Conservation (phyloP, 2,329 filamentous ascomycete genomes). For the Talaromyces pinophilus region DNA sequence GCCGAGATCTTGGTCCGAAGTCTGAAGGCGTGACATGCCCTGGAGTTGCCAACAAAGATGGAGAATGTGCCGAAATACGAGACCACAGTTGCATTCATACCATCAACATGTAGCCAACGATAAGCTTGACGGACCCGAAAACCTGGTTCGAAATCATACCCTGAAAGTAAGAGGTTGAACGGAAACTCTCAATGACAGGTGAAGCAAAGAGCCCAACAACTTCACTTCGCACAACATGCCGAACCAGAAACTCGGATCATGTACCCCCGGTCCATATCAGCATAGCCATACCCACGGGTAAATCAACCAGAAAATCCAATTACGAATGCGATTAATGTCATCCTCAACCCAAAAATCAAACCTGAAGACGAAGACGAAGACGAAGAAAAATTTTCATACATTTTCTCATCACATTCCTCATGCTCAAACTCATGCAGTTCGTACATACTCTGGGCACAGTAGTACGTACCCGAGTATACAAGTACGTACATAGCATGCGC, state of each 20-base stretch:
- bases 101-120: too few relatives aligned
- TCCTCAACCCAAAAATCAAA: not conserved
- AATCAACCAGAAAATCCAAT: not conserved
- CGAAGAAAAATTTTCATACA: not conserved
- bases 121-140: not conserved
- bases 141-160: not conserved
- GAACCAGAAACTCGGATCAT: not conserved
- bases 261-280: not conserved
- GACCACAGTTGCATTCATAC: not conserved
- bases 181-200: not conserved
- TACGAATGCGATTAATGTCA: not conserved
- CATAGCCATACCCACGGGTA: not conserved
- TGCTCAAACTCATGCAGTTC: not conserved
- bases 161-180: not conserved
- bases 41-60: not conserved
- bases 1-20: not conserved
- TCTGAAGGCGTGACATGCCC: not conserved
- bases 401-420: constrained; percentile 16
- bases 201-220: not conserved
- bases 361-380: not conserved
- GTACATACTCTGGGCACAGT: not conserved
- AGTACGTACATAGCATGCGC: not conserved
- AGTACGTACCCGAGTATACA: constrained; percentile 1
- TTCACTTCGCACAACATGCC: constrained; percentile 1
- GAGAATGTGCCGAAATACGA: too few relatives aligned